Conservation (phyloP, 768 basidiomycete genomes). For the Tylopilus vinaceipallidus region DNA sequence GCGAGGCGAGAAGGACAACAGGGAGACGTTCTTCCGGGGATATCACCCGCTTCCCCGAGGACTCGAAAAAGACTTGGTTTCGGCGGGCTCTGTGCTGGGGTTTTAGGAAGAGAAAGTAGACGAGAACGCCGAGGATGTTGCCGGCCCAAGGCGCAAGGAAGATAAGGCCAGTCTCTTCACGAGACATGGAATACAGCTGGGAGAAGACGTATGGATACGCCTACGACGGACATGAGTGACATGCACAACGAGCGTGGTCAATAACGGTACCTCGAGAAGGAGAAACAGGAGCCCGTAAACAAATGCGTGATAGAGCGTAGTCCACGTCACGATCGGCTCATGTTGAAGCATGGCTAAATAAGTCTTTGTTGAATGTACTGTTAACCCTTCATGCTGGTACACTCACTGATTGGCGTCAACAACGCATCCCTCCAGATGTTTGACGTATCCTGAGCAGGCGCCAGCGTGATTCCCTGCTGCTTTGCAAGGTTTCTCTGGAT, state of each 20-base stretch:
- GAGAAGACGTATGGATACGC: conserved; percentile 25
- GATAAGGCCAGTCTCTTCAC: conserved; percentile 16
- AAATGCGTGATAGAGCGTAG: conserved; percentile 18
- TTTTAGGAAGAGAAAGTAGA: conserved; percentile 9
- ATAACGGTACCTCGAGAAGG: conserved; percentile 23
- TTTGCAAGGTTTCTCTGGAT: conserved; percentile 20
- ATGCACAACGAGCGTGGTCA: not conserved
- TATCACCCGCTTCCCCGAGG: conserved; percentile 22
- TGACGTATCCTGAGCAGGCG: not conserved
- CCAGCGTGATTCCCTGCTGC: conserved; percentile 1
- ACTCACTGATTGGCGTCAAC: conserved; percentile 26
- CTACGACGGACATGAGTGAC: conserved; percentile 4
- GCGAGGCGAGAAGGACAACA: conserved; percentile 22
- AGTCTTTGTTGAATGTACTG: not conserved
- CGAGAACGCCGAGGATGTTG: too few relatives aligned
- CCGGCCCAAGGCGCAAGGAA: too few relatives aligned
- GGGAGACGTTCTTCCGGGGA: conserved; percentile 29
- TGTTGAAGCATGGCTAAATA: conserved; percentile 22
- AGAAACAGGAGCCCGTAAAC: conserved; percentile 29
- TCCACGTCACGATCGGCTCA: conserved; percentile 18
- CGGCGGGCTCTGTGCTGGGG: conserved; percentile 18
- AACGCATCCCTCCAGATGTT: conserved; percentile 25
- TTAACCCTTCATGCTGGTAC: not conserved
- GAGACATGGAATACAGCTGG: conserved; percentile 25
- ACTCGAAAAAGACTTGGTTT: conserved; percentile 16